Evolutionary conservation across 192 early-diverging fungal genomes (phyloP), one percentile per base, ranked within the genome.

Genomic region (Linnemannia zychae): DNA sequence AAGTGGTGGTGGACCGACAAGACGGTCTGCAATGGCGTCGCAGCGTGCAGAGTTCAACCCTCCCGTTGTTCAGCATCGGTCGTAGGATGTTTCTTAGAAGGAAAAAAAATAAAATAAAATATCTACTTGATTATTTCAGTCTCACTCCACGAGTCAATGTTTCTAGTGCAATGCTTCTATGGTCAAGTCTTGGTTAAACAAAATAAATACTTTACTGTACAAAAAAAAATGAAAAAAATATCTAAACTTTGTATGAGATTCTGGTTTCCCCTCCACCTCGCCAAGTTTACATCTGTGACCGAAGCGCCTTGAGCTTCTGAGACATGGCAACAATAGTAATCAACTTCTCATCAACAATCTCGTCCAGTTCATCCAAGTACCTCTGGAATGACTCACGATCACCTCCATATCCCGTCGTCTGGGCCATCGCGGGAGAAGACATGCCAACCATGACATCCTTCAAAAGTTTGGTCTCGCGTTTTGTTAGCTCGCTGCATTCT

Each of bases 401-500:
- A 5, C 47, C 63, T 3, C 66, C 66, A 71, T 70, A 81, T 1
- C 79, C 79, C 2, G 66, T 75, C 20, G 49, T 63, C 67, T 71
- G 65, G 1, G 73, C 79, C 73, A 75, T 70, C 20, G 47, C 38
- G 0, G 68, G 47, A 15, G 79, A 57, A 66, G 92, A 90, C 83
- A 92, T 88, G 38, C 90, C 92, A 74, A 92, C 85, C 46, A 90
- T 88, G 80, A 94, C 89, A 48, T 93, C 90, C 70, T 91, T 91
- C 46, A 92, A 71, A 2, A 91, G 70, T 63, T 95, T 90, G 13
- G 93, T 93, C 77, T 95, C 94, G 75, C 90, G 90, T 49, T 93
- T 93, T 67, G 88, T 91, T 24, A 87, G 88, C 72, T 94, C 93
- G 17, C 88, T 90, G 3, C 88, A 90, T 40, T 91, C 89, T 50